Conservation (phyloP, 164 flowering plant species). For the Litsea cubeba region DNA sequence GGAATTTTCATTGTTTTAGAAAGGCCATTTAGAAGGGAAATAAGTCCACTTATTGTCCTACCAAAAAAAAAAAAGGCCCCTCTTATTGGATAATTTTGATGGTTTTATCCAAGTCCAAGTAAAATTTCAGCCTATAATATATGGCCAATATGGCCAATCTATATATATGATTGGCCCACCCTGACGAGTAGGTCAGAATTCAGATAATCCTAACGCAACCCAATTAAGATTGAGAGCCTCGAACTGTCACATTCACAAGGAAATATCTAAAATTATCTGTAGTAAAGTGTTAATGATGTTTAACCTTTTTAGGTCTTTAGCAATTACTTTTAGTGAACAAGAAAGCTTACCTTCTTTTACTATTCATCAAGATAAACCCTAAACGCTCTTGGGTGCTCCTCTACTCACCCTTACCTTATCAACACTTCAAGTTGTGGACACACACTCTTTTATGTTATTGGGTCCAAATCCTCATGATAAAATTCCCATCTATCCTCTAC, state of each 20-base stretch:
- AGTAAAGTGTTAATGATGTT: not conserved
- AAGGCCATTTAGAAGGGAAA: no score
- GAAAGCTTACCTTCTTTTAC: not conserved
- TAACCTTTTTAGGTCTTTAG: no score
- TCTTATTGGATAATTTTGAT: no score
- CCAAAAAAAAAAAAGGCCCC: no score
- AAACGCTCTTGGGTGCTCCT: not conserved
- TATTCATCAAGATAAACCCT: not conserved
- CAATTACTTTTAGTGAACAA: not conserved
- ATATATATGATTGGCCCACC: not conserved
- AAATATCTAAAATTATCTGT: not conserved
- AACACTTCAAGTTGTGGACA: not conserved
- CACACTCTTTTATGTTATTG: not conserved
- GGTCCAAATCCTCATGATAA: not conserved
- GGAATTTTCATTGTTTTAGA: not conserved
- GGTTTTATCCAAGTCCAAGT: not conserved
- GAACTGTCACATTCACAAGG: not conserved
- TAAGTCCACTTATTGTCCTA: no score
- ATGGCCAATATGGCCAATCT: not conserved
- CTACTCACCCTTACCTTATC: slow-evolving; percentile 5
- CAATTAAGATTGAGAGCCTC: not conserved
- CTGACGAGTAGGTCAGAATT: not conserved
- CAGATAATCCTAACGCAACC: not conserved
- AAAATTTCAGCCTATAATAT: not conserved
- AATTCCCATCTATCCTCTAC: not conserved